Percentiles rank a stretch among this genome's conserved stretches.
Conservation (phyloP, 164 flowering plant species). For the Protea cynaroides region DNA sequence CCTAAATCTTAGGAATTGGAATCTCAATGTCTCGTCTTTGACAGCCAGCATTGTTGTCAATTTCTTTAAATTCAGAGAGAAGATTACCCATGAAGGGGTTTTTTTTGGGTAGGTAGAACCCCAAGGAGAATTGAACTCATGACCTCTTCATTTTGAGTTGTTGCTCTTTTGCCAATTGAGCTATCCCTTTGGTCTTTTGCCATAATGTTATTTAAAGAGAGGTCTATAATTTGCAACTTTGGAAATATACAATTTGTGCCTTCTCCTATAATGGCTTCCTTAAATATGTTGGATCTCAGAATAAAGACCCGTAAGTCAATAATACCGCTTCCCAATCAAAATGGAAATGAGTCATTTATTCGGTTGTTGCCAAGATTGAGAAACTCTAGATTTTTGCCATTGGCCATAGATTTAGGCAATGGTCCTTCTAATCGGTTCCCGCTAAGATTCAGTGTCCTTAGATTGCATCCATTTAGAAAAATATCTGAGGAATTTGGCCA, state of each 20-base stretch:
- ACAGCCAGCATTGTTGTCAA: conserved; percentile 35
- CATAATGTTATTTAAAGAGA: conserved; percentile 37
- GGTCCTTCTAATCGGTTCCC: conserved; percentile 39
- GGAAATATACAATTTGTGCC: conserved; percentile 10
- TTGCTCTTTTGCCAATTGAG: too few species aligned
- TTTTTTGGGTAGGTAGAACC: too few species aligned
- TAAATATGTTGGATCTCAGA: conserved; percentile 42
- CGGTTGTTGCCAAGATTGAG: conserved; percentile 53
- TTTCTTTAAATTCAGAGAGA: conserved; percentile 7
- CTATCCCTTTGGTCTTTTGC: too few species aligned
- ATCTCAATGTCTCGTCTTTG: too few species aligned
- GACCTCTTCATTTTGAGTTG: too few species aligned
- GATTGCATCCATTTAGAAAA: conserved; percentile 20
- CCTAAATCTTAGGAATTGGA: too few species aligned
- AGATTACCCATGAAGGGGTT: conserved; percentile 44
- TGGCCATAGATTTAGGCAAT: conserved; percentile 44
- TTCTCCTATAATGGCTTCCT: conserved; percentile 25
- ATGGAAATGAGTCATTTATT: conserved; percentile 44
- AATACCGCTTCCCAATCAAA: conserved; percentile 26
- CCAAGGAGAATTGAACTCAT: too few species aligned
- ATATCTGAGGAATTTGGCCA: conserved; percentile 34
- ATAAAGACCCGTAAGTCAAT: conserved; percentile 48
- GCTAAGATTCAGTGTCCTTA: conserved; percentile 41
- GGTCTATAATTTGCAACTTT: conserved; percentile 47
- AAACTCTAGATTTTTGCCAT: conserved; percentile 44